Percentiles rank a stretch among this genome's conserved stretches.
phyloP scores from a whole-genome alignment of 2,329 filamentous ascomycete genomes.

The Neoscytalidium dimidiatum region DNA sequence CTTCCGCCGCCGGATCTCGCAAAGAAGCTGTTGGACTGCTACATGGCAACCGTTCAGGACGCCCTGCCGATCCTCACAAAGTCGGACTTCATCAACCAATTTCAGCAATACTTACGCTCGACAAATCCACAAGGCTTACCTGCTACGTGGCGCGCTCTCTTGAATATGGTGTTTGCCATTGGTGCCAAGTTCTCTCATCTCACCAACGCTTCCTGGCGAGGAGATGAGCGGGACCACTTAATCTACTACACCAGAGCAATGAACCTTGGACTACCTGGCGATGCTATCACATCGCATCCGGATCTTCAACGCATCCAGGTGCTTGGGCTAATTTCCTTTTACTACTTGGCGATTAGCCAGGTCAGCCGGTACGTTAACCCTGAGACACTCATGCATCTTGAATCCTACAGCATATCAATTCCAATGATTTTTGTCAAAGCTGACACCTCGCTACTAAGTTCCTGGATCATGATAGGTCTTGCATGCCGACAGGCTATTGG shows the following conservation, averaged over 20 bases:
- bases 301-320: conserved; percentile 42
- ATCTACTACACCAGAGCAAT: conserved; percentile 41
- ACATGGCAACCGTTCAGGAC: conserved; percentile 40
- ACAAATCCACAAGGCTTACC: conserved; percentile 21
- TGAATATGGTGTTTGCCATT: conserved; percentile 46
- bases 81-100: conserved; percentile 33
- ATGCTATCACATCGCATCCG: conserved; percentile 33
- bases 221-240: conserved; percentile 35
- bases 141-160: conserved; percentile 37
- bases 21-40: conserved; percentile 36
- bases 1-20: conserved; percentile 35
- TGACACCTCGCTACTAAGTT: conserved; percentile 26
- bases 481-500: conserved; percentile 36
- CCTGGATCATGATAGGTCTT: conserved; percentile 40
- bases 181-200: conserved; percentile 38
- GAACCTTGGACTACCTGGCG: conserved; percentile 31
- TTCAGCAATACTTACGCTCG: conserved; percentile 32
- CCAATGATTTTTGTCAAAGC: not conserved
- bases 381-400: not conserved
- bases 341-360: conserved; percentile 42
- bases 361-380: conserved; percentile 38
- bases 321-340: conserved; percentile 38
- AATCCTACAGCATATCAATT: not conserved
- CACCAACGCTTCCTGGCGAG: conserved; percentile 23
- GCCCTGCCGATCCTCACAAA: conserved; percentile 42